These are phyloP conservation scores for Cicer pinnatifidum DNA, from an alignment of 306 rosid species.

Conservation along the genomic window DNA sequence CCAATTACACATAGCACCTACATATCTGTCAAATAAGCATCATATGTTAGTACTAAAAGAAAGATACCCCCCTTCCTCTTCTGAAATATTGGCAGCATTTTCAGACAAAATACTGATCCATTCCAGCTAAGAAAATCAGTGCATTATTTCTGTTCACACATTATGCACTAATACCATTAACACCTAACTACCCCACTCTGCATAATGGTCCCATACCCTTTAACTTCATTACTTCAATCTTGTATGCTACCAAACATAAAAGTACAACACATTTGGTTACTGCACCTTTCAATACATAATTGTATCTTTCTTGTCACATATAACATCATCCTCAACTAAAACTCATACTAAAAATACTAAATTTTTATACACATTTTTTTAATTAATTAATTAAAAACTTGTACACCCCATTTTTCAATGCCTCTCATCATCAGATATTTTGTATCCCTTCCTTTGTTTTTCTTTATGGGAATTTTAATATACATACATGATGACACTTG, in stretches of 20 bases:
- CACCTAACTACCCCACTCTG: conserved; percentile 46
- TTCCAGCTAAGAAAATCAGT: conserved; percentile 49
- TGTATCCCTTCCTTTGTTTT: background rate
- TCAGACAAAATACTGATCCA: conserved; percentile 43
- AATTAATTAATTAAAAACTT: conserved; percentile 1
- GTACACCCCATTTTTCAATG: conserved; percentile 11
- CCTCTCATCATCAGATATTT: conserved; percentile 32
- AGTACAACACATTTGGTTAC: conserved; percentile 42
- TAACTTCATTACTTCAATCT: conserved; percentile 45
- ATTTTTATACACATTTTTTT: conserved; percentile 49
- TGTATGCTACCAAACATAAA: conserved; percentile 45
- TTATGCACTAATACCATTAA: conserved; percentile 52
- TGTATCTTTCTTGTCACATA: conserved; percentile 35
- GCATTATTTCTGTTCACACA: conserved; percentile 61
- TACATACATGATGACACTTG: conserved; percentile 21
- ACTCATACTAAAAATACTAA: conserved; percentile 35
- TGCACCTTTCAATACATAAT: conserved; percentile 46
- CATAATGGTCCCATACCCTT: conserved; percentile 46
- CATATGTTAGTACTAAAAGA: background rate
- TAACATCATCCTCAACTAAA: conserved; percentile 32
- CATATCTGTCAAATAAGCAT: conserved; percentile 20
- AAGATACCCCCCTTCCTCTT: conserved; percentile 17
- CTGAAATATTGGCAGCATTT: conserved; percentile 24
- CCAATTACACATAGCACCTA: conserved; percentile 37
- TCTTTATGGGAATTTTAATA: background rate